Conservation (phyloP, 2,329 filamentous ascomycete genomes). For the Curvularia eragrostidis region DNA sequence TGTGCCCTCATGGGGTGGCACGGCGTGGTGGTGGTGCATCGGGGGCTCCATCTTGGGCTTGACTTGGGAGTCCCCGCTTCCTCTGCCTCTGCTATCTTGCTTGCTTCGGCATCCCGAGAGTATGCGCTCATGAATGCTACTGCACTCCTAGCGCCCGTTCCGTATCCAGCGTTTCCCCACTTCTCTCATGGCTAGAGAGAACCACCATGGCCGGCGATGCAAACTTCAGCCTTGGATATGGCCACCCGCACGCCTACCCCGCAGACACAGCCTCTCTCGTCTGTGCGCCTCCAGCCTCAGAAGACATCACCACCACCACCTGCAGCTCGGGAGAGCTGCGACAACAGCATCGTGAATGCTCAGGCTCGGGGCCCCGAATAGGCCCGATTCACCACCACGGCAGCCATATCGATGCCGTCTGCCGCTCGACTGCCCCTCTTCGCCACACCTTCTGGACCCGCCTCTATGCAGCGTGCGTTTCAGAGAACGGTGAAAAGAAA, state of each 20-base stretch:
- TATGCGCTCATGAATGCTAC: conserved; percentile 5
- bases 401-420: conserved; percentile 5
- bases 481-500: not conserved
- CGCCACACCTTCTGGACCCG: conserved; percentile 6
- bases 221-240: conserved; percentile 7
- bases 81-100: not conserved
- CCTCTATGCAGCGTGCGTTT: conserved; percentile 20
- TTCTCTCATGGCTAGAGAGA: not conserved
- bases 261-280: conserved; percentile 20
- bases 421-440: conserved; percentile 13
- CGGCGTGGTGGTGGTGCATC: conserved; percentile 14
- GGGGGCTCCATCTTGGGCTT: not conserved
- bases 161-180: conserved; percentile 1
- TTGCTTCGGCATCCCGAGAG: conserved; percentile 16
- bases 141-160: not conserved
- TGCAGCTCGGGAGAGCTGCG: conserved; percentile 24
- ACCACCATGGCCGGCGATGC: not conserved
- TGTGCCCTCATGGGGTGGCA: not conserved
- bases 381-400: conserved; percentile 9
- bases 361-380: not conserved
- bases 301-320: conserved; percentile 3
- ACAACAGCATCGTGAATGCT: not conserved
- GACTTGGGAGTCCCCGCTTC: not conserved
- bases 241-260: conserved; percentile 27
- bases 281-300: conserved; percentile 22